Evolutionary conservation across 2,329 filamentous ascomycete species (phyloP).

Genomic region (Salinomyces thailandicus): DNA sequence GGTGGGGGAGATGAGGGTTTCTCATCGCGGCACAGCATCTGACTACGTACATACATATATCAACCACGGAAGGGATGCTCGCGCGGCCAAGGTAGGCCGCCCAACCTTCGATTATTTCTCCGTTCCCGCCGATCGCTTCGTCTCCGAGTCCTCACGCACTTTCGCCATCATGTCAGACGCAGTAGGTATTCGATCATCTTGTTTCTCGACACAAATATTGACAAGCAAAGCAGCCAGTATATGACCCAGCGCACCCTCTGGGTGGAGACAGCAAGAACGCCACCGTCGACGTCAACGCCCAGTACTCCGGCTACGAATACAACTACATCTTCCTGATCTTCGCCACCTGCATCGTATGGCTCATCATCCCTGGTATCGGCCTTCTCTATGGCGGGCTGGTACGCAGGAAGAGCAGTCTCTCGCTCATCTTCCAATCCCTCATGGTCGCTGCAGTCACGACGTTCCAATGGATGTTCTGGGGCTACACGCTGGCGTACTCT

Average conservation of each 20-base stretch:
- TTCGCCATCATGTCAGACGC: slow-evolving; percentile 2
- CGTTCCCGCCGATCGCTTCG: background rate
- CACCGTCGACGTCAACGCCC: slow-evolving; percentile 46
- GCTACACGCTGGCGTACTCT: slow-evolving; percentile 53
- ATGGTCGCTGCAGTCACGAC: slow-evolving; percentile 47
- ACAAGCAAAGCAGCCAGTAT: slow-evolving; percentile 2
- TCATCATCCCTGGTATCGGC: slow-evolving; percentile 58
- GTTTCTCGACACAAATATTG: background rate
- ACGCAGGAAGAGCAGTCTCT: slow-evolving; percentile 50
- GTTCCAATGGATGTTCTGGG: slow-evolving; percentile 56
- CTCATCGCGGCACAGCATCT: background rate
- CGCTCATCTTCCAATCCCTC: slow-evolving; percentile 53
- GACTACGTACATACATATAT: no score
- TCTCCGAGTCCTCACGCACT: background rate
- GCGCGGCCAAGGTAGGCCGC: slow-evolving; percentile 1
- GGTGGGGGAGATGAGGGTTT: background rate
- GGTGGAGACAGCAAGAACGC: slow-evolving; percentile 41
- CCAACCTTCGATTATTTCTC: background rate
- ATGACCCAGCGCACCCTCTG: slow-evolving; percentile 30
- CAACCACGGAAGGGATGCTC: no score
- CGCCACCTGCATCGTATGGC: slow-evolving; percentile 52
- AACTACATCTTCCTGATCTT: slow-evolving; percentile 52
- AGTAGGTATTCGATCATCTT: background rate
- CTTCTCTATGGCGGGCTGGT: slow-evolving; percentile 55
- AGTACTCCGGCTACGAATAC: slow-evolving; percentile 49